Conservation (phyloP, 2,329 filamentous ascomycete species). For the Fusarium keratoplasticum region DNA sequence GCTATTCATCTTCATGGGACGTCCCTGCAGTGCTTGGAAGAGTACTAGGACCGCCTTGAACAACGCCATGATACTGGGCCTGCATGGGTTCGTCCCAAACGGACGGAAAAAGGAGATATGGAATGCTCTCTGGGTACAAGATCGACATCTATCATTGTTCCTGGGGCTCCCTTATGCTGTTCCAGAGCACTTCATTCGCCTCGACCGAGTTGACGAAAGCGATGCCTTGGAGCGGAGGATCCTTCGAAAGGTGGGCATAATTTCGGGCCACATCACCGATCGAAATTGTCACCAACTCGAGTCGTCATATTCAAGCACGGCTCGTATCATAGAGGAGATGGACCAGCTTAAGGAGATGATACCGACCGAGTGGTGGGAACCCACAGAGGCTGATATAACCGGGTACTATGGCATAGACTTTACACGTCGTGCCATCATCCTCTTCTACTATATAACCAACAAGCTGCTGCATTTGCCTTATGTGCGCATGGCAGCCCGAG, state of each 20-base stretch:
- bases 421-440: slow-evolving; percentile 49
- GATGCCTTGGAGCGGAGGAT: neutral
- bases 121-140: slow-evolving; percentile 54
- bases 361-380: slow-evolving; percentile 20
- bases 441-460: slow-evolving; percentile 53
- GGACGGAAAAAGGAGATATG: slow-evolving; percentile 52
- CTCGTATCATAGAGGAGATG: slow-evolving; percentile 39
- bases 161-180: slow-evolving; percentile 23
- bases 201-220: neutral
- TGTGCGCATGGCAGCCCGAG: slow-evolving; percentile 53
- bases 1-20: slow-evolving; percentile 65
- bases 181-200: neutral
- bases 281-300: slow-evolving; percentile 3
- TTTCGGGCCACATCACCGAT: slow-evolving; percentile 22
- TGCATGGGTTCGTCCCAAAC: slow-evolving; percentile 50
- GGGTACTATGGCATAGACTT: slow-evolving; percentile 15
- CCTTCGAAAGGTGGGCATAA: slow-evolving; percentile 28
- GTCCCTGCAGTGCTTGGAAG: slow-evolving; percentile 66
- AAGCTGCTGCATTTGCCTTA: slow-evolving; percentile 60
- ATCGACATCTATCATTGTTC: slow-evolving; percentile 51
- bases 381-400: neutral
- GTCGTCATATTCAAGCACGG: neutral
- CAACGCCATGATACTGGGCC: slow-evolving; percentile 63
- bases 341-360: slow-evolving; percentile 53
- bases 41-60: slow-evolving; percentile 62